A percentile compares a stretch with the other conserved stretches of the same genome.
phyloP scores from a whole-genome alignment of 345 rosid genomes.

The Mallotus nudiflorus region DNA sequence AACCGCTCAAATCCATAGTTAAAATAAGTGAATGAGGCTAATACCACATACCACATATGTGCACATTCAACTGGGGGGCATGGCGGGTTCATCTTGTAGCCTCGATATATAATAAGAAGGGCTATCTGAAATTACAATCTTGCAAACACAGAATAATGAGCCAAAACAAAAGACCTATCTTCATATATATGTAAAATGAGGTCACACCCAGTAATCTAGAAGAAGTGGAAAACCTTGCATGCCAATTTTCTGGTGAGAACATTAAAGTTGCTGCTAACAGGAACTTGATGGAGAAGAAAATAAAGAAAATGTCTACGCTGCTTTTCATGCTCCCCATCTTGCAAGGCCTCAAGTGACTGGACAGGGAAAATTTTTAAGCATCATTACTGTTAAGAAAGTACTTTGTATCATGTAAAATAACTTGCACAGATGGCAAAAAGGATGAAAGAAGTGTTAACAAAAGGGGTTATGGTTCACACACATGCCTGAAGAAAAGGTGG shows the following conservation, averaged over 20 bases:
- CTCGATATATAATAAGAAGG: conserved; percentile 81
- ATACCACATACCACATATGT: conserved; percentile 80
- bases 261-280: conserved; percentile 94
- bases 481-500: conserved; percentile 87
- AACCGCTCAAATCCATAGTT: not conserved
- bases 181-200: not conserved
- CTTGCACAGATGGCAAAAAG: not conserved
- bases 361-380: conserved; percentile 20
- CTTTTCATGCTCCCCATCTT: conserved; percentile 95
- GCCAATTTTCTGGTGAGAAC: conserved; percentile 72
- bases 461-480: conserved; percentile 3
- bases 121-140: conserved; percentile 72
- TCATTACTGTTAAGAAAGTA: conserved; percentile 24
- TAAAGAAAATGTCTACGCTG: conserved; percentile 86
- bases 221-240: conserved; percentile 67
- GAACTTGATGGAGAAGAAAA: conserved; percentile 96
- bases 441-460: conserved; percentile 1
- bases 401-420: not conserved
- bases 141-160: conserved; percentile 35
- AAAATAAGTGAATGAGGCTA: conserved; percentile 10
- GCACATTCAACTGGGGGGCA: conserved; percentile 97
- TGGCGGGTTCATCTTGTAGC: conserved; percentile 95
- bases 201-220: conserved; percentile 10
- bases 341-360: conserved; percentile 95
- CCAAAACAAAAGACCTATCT: conserved; percentile 19